These are phyloP conservation scores for Boletellus ananas DNA, from an alignment of 768 basidiomycete species.

Conservation along the genomic window DNA sequence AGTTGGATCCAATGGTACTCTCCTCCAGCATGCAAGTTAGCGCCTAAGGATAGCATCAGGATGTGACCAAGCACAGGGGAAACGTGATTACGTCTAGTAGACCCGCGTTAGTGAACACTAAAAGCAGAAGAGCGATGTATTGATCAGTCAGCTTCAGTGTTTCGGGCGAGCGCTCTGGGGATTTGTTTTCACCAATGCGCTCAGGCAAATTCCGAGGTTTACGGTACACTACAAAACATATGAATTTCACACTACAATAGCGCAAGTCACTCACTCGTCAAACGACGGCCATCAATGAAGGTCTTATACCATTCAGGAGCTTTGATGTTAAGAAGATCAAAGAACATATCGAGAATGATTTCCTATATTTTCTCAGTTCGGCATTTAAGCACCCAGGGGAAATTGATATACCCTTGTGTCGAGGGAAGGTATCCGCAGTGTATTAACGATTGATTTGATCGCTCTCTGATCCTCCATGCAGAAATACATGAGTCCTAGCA, in stretches of 20 bases:
- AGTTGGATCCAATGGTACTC: conserved; percentile 59
- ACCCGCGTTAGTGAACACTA: conserved; percentile 84
- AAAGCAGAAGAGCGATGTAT: conserved; percentile 80
- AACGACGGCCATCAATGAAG: conserved; percentile 81
- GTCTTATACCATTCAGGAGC: conserved; percentile 90
- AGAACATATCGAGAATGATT: conserved; percentile 90
- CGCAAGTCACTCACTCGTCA: conserved; percentile 64
- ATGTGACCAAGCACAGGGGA: not conserved
- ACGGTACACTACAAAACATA: conserved; percentile 55
- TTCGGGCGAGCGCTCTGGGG: conserved; percentile 46
- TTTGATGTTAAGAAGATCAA: conserved; percentile 88
- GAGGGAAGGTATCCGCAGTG: conserved; percentile 82
- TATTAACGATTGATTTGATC: conserved; percentile 79
- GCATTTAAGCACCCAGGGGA: not conserved
- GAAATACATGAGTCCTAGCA: conserved; percentile 82
- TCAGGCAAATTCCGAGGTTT: conserved; percentile 42
- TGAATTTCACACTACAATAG: not conserved
- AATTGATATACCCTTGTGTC: conserved; percentile 62
- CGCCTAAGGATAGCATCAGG: conserved; percentile 48
- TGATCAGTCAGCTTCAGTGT: conserved; percentile 87
- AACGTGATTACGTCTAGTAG: conserved; percentile 68
- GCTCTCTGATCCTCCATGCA: conserved; percentile 88
- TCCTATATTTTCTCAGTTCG: conserved; percentile 61
- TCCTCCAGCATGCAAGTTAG: conserved; percentile 84
- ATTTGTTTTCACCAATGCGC: conserved; percentile 33